Percentiles rank a stretch among this genome's conserved stretches.
Evolutionary conservation across 2,329 filamentous ascomycete genomes (phyloP).

Genomic region (Fusarium equiseti): DNA sequence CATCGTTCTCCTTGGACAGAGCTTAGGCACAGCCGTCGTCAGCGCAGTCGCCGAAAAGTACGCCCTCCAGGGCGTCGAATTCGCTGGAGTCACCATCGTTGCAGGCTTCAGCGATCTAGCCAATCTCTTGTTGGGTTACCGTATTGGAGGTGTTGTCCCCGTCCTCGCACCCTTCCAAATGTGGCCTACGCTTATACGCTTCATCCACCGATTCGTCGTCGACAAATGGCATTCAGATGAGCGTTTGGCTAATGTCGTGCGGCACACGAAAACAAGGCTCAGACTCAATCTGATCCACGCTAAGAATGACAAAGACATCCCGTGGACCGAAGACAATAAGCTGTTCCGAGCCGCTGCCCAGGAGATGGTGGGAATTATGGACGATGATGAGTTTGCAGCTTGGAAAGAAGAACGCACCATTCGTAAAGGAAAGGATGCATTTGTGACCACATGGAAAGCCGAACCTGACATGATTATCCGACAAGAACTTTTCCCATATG

Average conservation of each 20-base stretch:
- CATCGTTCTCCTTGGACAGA: constrained; percentile 88
- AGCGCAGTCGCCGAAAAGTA: constrained; percentile 80
- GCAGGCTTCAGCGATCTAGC: constrained; percentile 83
- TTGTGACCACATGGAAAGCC: constrained; percentile 60
- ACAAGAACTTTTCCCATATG: constrained; percentile 66
- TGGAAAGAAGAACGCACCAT: constrained; percentile 62
- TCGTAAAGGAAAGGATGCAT: constrained; percentile 59
- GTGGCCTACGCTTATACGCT: constrained; percentile 73
- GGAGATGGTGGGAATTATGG: constrained; percentile 57
- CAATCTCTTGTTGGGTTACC: constrained; percentile 80
- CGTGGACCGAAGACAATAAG: constrained; percentile 75
- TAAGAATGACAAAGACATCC: constrained; percentile 84
- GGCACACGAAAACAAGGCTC: constrained; percentile 64
- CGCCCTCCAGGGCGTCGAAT: constrained; percentile 70
- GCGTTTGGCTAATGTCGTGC: constrained; percentile 71
- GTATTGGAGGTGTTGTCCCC: constrained; percentile 81
- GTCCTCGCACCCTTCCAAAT: constrained; percentile 79
- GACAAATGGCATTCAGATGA: constrained; percentile 84
- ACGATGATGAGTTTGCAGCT: constrained; percentile 54
- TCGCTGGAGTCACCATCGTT: constrained; percentile 83
- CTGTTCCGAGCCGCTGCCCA: constrained; percentile 72
- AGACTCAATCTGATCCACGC: constrained; percentile 83
- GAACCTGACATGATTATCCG: constrained; percentile 62
- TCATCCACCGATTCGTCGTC: constrained; percentile 73
- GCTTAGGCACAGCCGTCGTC: constrained; percentile 87